phyloP scores from a whole-genome alignment of 2,329 filamentous ascomycete species.

The Tolypocladium album region DNA sequence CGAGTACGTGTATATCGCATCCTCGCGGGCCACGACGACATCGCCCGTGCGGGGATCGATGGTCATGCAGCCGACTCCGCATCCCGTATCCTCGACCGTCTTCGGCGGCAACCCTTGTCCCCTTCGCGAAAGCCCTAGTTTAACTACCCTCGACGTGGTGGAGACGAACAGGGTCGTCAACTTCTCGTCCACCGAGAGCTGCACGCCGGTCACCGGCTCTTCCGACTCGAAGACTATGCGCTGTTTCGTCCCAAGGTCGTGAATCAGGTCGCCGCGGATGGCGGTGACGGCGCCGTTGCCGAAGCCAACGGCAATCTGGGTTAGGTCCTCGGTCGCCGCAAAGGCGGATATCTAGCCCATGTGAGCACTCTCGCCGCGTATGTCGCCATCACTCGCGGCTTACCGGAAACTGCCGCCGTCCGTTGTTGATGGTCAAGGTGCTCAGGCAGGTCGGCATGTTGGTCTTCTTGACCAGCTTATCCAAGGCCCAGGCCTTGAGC shows the following conservation, averaged over 20 bases:
- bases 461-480: slow-evolving; percentile 89
- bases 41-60: slow-evolving; percentile 70
- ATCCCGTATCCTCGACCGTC: slow-evolving; percentile 80
- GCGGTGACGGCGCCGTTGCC: slow-evolving; percentile 91
- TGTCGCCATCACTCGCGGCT: slow-evolving; percentile 11
- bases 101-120: slow-evolving; percentile 84
- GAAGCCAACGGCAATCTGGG: slow-evolving; percentile 90
- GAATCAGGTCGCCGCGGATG: slow-evolving; percentile 85
- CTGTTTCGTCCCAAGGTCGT: slow-evolving; percentile 89
- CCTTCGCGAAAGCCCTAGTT: slow-evolving; percentile 74
- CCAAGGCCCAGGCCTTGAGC: slow-evolving; percentile 94
- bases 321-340: slow-evolving; percentile 74
- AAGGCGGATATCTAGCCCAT: slow-evolving; percentile 67
- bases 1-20: slow-evolving; percentile 92
- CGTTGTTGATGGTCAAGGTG: slow-evolving; percentile 78
- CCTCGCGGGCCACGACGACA: slow-evolving; percentile 84
- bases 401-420: slow-evolving; percentile 84
- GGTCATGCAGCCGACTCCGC: slow-evolving; percentile 91
- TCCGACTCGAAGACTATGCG: slow-evolving; percentile 93
- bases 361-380: neutral
- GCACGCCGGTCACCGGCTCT: slow-evolving; percentile 87
- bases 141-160: slow-evolving; percentile 80
- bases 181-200: slow-evolving; percentile 52
- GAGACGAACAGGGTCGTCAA: slow-evolving; percentile 80
- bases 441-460: slow-evolving; percentile 81